Evolutionary conservation across 495 filamentous ascomycete genomes (phyloP), one percentile per base, ranked within the genome.

Genomic region (Neurospora tetraspora): DNA sequence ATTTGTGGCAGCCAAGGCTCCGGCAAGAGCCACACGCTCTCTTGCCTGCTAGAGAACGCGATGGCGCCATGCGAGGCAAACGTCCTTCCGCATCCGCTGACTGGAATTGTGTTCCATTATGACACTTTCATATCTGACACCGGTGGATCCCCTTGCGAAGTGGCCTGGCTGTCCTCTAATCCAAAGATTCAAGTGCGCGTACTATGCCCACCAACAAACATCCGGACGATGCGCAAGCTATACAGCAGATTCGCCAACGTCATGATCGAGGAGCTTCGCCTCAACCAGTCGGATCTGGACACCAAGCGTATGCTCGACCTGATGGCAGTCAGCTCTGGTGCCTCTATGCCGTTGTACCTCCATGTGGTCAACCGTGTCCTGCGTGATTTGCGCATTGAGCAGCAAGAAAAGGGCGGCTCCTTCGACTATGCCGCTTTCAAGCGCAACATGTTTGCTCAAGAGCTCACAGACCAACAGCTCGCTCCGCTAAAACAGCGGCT

Each of bases 1-100:
- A 91, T 95, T 68, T 95, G 92, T 73, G 92, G 92, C 7, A 87
- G 86, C 68, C 92, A 94, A 77, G 92, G 91, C 0, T 90, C 88
- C 65, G 92, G 92, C 2, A 95, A 94, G 82, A 91, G 88, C 59
- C 90, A 94, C 75, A 92, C 90, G 0, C 78, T 93, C 16, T 88
- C 90, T 0, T 93, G 90, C 76, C 80, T 95, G 34, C 82, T 93
- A 7, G 91, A 93, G 77, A 90, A 89, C 71, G 89, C 85, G 39
- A 81, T 92, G 0, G 80, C 87, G 2, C 65, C 71, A 4, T 82
- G 81, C 45, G 69, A 76, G 4, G 78, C 83, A 4, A 81, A 81
- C 27, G 70, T 73, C 2, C 80, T 85, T 1, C 81, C 83, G 0
- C 81, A 82, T 9, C 88, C 91, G 0, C 80, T 93, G 5, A 84